A percentile compares a stretch with the other conserved stretches of the same genome.
These are phyloP conservation scores for Solanum ossicruentum DNA, from an alignment of 257 asterid species.

Conservation along the genomic window DNA sequence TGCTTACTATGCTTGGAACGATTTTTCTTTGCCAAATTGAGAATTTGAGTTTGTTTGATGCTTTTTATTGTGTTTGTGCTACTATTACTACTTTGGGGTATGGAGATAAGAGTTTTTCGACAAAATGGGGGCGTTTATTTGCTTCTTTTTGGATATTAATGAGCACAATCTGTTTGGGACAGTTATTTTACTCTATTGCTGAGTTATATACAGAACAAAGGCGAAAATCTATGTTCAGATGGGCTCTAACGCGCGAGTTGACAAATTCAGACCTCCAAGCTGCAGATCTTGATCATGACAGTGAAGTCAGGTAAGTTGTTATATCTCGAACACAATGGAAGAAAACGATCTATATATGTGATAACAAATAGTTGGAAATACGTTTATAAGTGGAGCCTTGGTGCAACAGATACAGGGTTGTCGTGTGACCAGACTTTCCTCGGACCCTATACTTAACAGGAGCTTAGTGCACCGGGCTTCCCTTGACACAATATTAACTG, in stretches of 20 bases:
- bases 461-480: neutral
- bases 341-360: neutral
- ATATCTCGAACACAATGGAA: neutral
- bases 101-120: conserved; percentile 82
- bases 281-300: conserved; percentile 73
- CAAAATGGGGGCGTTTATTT: conserved; percentile 47
- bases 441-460: rapidly evolving
- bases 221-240: conserved; percentile 27
- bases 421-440: neutral
- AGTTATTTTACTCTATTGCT: conserved; percentile 47
- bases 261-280: conserved; percentile 64
- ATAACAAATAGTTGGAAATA: neutral
- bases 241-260: conserved; percentile 57
- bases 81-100: conserved; percentile 77
- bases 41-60: conserved; percentile 46
- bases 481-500: neutral
- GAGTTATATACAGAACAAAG: conserved; percentile 58
- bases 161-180: conserved; percentile 73
- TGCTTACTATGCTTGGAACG: conserved; percentile 31
- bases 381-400: neutral
- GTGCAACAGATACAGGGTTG: neutral
- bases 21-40: conserved; percentile 33
- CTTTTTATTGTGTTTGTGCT: conserved; percentile 67
- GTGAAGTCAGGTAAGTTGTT: conserved; percentile 40
- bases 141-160: conserved; percentile 70